Conservation (phyloP, 306 rosid species). For the Sindora glabra region DNA sequence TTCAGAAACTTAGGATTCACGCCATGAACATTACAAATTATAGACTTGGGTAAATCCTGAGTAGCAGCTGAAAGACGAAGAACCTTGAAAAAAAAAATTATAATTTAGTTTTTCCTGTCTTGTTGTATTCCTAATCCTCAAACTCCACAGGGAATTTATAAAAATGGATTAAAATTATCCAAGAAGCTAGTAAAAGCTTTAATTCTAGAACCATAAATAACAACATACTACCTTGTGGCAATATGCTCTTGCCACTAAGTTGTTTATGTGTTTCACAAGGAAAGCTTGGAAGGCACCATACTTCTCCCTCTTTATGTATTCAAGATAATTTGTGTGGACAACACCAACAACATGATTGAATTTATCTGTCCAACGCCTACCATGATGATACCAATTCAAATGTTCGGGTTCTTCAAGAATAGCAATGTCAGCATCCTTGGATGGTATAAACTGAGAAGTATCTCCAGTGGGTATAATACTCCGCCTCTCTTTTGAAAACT, state of each 20-base stretch:
- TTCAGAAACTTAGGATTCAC: constrained; percentile 91
- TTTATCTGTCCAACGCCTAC: constrained; percentile 85
- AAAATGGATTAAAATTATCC: not conserved
- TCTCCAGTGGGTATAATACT: constrained; percentile 98
- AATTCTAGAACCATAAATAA: not conserved
- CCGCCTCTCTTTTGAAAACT: constrained; percentile 81
- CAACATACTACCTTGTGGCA: constrained; percentile 87
- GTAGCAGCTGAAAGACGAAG: constrained; percentile 98
- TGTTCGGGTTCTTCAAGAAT: constrained; percentile 98
- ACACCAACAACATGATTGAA: too few species aligned
- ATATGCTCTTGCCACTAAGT: constrained; percentile 84
- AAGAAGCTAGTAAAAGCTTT: not conserved
- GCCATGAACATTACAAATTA: constrained; percentile 93
- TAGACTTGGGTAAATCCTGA: constrained; percentile 87
- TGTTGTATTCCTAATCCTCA: not conserved
- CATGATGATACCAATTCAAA: constrained; percentile 98
- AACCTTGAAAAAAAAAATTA: constrained; percentile 45
- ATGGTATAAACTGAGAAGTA: constrained; percentile 86
- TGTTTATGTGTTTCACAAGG: constrained; percentile 93
- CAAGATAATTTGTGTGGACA: too few species aligned
- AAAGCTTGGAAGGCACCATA: constrained; percentile 92
- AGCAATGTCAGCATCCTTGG: constrained; percentile 93
- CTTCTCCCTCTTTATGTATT: too few species aligned
- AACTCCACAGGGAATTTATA: constrained; percentile 3
- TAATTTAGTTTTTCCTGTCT: constrained; percentile 1